Percentiles rank a stretch among this genome's conserved stretches.
phyloP scores from a whole-genome alignment of 306 rosid species.

The Prosopis cineraria region DNA sequence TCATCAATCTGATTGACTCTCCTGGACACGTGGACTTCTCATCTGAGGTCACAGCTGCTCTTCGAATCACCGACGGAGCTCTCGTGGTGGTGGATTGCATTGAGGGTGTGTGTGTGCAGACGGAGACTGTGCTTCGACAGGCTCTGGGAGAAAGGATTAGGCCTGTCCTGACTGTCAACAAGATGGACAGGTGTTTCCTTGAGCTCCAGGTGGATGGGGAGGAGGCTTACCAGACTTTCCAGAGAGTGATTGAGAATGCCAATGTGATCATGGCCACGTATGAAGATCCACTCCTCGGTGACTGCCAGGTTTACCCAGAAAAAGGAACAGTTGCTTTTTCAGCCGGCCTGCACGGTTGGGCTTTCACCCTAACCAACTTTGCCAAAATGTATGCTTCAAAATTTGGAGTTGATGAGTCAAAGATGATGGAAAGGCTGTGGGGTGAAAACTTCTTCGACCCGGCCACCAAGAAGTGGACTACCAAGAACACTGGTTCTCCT shows the following conservation, averaged over 20 bases:
- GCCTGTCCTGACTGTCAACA: conserved; percentile 91
- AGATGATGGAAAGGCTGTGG: conserved; percentile 75
- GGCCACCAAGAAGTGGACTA: conserved; percentile 69
- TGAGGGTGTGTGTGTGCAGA: conserved; percentile 94
- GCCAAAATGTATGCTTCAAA: conserved; percentile 95
- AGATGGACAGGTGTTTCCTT: conserved; percentile 97
- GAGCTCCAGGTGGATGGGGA: conserved; percentile 98
- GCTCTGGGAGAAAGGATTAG: conserved; percentile 92
- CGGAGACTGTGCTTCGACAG: conserved; percentile 88
- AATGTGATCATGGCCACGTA: conserved; percentile 97
- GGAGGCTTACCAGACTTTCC: conserved; percentile 83
- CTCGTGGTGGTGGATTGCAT: conserved; percentile 94
- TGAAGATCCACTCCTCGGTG: conserved; percentile 92
- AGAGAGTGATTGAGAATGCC: conserved; percentile 87
- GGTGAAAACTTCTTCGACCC: conserved; percentile 70
- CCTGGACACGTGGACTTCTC: conserved; percentile 96
- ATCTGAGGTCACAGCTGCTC: conserved; percentile 95
- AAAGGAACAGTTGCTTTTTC: conserved; percentile 95
- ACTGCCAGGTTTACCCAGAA: conserved; percentile 83
- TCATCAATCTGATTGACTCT: conserved; percentile 90
- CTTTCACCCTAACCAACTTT: conserved; percentile 83
- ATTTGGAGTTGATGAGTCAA: conserved; percentile 81
- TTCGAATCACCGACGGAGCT: conserved; percentile 94
- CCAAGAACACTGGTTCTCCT: conserved; percentile 52
- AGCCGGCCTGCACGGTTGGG: conserved; percentile 98